Evolutionary conservation across 164 flowering plant genomes (phyloP).

Genomic region (Umbilicus rupestris): DNA sequence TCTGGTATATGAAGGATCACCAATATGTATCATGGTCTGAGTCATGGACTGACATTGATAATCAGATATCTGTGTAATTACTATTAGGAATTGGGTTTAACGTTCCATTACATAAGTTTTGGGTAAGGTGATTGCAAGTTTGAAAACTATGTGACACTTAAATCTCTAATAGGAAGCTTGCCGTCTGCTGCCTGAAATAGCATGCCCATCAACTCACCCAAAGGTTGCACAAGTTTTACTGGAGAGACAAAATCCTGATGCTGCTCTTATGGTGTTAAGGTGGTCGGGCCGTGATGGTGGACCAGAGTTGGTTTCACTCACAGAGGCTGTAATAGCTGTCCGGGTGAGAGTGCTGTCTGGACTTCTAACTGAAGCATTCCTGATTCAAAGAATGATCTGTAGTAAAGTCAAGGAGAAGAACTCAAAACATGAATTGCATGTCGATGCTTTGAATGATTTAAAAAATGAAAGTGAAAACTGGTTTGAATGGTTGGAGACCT

Average conservation of each 20-base stretch:
- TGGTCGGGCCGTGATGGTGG: slow-evolving; percentile 85
- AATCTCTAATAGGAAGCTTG: slow-evolving; percentile 69
- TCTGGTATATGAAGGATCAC: not conserved
- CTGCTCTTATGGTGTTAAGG: slow-evolving; percentile 81
- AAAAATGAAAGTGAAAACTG: slow-evolving; percentile 28
- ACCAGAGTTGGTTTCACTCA: slow-evolving; percentile 43
- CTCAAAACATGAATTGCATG: slow-evolving; percentile 24
- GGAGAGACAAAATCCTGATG: slow-evolving; percentile 76
- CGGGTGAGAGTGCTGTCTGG: slow-evolving; percentile 90
- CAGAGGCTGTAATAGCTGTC: slow-evolving; percentile 76
- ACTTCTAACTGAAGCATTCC: slow-evolving; percentile 86
- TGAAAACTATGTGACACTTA: not conserved
- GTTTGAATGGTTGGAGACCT: slow-evolving; percentile 51
- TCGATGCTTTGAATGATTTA: slow-evolving; percentile 16
- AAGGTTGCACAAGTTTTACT: slow-evolving; percentile 83
- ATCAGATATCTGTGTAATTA: not conserved
- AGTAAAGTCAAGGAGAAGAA: slow-evolving; percentile 49
- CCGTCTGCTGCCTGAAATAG: slow-evolving; percentile 77
- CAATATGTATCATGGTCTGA: not conserved
- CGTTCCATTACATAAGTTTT: not conserved
- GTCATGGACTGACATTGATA: not conserved
- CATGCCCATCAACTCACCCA: slow-evolving; percentile 71
- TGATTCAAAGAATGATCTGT: slow-evolving; percentile 72
- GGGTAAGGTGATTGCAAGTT: not conserved
- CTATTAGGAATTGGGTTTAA: not conserved